Evolutionary conservation across 164 flowering plant species (phyloP), one percentile per base, ranked within the genome.

Genomic region (Litsea cubeba): DNA sequence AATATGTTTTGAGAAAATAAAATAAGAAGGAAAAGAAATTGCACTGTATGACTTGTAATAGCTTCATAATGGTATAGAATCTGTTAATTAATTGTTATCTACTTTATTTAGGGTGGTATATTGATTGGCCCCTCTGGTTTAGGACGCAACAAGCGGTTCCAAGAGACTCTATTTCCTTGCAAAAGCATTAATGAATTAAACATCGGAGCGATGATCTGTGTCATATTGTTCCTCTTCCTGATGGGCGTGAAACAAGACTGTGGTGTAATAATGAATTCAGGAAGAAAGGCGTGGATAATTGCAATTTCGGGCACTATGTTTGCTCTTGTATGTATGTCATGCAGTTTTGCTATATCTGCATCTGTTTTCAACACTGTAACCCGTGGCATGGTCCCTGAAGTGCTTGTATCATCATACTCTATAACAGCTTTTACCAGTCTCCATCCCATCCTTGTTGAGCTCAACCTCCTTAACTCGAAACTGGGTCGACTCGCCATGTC

Each of bases 391-490:
- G 74, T 85, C 1, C 75, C 87, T 3, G 81, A 77, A 2, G 77
- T 78, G 0, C 63, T 88, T 1, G 51, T 84, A 2, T 25, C 85
- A 0, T 20, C 77, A 0, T 1, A 84, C 5, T 74, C 88, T 1
- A 73, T 87, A 3, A 82, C 94, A 0, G 57, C 83, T 0, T 89
- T 89, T 25, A 89, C 92, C 3, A 85, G 84, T 20, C 73, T 89
- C 1, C 76, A 84, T 68, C 79, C 81, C 1, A 73, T 88, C 7
- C 81, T 92, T 6, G 71, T 74, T 17, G 97, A 92, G 76, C 72
- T 87, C 14, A 86, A 87, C 71, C 85, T 92, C 3, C 84, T 92
- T 3, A 89, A 86, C 79, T 88, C 94, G 0, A 90, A 90, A 65
- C 68, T 90, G 0, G 94, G 91, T 0, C 77, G 89, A 0, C 60